phyloP scores from a whole-genome alignment of 2,329 filamentous ascomycete species.

The Fusarium goolgardi region DNA sequence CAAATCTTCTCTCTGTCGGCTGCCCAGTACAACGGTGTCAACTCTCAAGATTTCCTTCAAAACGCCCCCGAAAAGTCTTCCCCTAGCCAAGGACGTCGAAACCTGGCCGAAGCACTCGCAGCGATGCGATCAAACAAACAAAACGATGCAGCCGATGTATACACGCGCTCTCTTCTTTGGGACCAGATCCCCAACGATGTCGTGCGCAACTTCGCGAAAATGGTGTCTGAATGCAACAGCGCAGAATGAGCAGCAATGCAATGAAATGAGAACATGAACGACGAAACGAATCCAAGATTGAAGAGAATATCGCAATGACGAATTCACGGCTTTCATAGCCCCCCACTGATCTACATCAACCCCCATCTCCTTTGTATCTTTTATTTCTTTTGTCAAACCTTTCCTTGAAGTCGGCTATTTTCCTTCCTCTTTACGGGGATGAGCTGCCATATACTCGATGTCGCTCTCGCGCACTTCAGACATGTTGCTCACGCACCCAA shows the following conservation, averaged over 20 bases:
- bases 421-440: constrained; percentile 41
- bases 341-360: constrained; percentile 16
- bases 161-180: constrained; percentile 92
- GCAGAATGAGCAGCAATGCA: constrained; percentile 58
- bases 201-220: constrained; percentile 90
- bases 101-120: constrained; percentile 82
- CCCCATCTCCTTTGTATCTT: constrained; percentile 19
- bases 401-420: constrained; percentile 45
- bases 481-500: constrained; percentile 63
- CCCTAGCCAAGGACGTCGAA: constrained; percentile 72
- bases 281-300: constrained; percentile 46
- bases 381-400: constrained; percentile 34
- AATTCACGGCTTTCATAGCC: constrained; percentile 42
- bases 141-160: constrained; percentile 81
- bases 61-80: constrained; percentile 64
- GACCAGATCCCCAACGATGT: constrained; percentile 93
- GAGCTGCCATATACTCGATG: constrained; percentile 49
- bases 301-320: constrained; percentile 53
- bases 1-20: constrained; percentile 88
- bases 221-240: constrained; percentile 81
- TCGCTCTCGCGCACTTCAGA: constrained; percentile 55
- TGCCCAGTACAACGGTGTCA: constrained; percentile 86
- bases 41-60: constrained; percentile 73
- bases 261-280: constrained; percentile 56
- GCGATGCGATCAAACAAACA: constrained; percentile 80